A percentile compares a stretch with the other conserved stretches of the same genome.
Conservation (phyloP, 2,329 filamentous ascomycete genomes). For the Verticillium nonalfalfae region DNA sequence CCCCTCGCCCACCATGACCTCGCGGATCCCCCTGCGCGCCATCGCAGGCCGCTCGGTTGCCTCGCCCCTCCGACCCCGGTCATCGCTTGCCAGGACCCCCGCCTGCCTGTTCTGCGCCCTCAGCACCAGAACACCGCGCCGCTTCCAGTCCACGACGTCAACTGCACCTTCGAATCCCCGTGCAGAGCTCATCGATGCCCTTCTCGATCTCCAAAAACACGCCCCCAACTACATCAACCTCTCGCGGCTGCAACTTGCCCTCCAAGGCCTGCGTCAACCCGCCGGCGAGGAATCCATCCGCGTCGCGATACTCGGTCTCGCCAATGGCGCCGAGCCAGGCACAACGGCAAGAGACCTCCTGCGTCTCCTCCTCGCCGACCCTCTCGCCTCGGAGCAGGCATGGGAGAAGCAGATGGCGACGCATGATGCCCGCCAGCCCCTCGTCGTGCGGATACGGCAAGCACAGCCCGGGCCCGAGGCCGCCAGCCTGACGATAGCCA, state of each 20-base stretch:
- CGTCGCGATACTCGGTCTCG: slow-evolving; percentile 49
- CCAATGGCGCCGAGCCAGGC: slow-evolving; percentile 27
- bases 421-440: slow-evolving; percentile 44
- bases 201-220: slow-evolving; percentile 54
- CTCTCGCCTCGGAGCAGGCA: slow-evolving; percentile 51
- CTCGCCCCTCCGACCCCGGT: neutral
- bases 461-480: slow-evolving; percentile 18
- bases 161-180: slow-evolving; percentile 24
- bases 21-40: slow-evolving; percentile 20
- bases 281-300: slow-evolving; percentile 52
- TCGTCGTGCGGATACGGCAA: slow-evolving; percentile 54
- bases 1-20: slow-evolving; percentile 15
- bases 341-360: slow-evolving; percentile 58
- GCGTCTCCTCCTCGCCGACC: slow-evolving; percentile 64
- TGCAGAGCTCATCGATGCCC: slow-evolving; percentile 49
- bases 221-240: slow-evolving; percentile 59
- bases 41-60: slow-evolving; percentile 12
- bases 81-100: neutral
- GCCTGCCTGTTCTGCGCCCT: slow-evolving; percentile 13
- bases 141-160: slow-evolving; percentile 3
- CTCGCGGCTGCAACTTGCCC: slow-evolving; percentile 65
- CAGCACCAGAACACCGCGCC: slow-evolving; percentile 7
- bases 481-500: slow-evolving; percentile 14
- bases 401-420: slow-evolving; percentile 61
- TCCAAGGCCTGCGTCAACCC: slow-evolving; percentile 54